Conservation (phyloP, 257 asterid species). For the Forsythia viridissima region DNA sequence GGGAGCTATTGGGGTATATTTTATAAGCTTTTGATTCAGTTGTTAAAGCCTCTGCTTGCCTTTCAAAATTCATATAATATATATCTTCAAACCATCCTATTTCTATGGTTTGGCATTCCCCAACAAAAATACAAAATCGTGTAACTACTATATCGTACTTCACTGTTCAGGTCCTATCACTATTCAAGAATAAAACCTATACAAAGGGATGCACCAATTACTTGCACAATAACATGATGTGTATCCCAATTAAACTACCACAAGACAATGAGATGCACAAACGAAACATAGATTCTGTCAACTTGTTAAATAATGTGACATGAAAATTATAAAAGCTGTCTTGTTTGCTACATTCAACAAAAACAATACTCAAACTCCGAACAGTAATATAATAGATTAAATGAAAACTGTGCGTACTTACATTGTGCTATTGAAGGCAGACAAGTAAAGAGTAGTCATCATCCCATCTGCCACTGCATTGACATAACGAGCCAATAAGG, state of each 20-base stretch:
- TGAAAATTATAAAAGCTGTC: background rate
- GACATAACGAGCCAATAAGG: conserved; percentile 23
- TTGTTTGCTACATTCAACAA: background rate
- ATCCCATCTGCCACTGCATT: conserved; percentile 51
- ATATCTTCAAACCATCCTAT: background rate
- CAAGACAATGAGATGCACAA: background rate
- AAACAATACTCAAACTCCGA: background rate
- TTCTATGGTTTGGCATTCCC: no score
- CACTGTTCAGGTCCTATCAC: conserved; percentile 1
- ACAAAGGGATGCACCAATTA: background rate
- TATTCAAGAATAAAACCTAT: background rate
- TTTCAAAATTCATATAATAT: background rate
- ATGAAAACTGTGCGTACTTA: conserved; percentile 34
- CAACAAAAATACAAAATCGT: no score
- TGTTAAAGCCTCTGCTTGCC: background rate
- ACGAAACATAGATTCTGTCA: background rate
- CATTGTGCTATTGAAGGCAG: conserved; percentile 25
- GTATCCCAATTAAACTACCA: background rate
- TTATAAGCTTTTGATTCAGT: background rate
- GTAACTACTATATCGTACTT: no score
- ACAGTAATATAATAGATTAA: background rate
- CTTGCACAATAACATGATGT: background rate
- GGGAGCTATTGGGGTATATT: no score
- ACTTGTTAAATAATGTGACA: background rate
- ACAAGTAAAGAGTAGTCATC: conserved; percentile 21